These are phyloP conservation scores for Saccharum hybrid DNA, from an alignment of 202 grass and related monocot species.

Conservation along the genomic window DNA sequence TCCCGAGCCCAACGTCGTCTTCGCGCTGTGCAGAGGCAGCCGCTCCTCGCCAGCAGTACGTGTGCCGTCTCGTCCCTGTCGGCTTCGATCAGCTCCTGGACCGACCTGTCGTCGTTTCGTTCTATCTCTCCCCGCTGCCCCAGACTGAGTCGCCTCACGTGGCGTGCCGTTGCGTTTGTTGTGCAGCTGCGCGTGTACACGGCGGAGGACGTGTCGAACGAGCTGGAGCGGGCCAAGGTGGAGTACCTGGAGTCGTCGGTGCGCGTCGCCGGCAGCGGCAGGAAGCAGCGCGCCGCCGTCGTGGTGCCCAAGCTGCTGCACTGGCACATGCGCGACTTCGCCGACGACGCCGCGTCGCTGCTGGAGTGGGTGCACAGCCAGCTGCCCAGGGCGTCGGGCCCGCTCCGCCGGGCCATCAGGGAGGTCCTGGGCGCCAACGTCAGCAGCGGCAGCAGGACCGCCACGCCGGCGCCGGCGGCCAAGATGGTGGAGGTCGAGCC, in stretches of 20 bases:
- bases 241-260: conserved; percentile 81
- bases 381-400: conserved; percentile 53
- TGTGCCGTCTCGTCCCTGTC: background rate
- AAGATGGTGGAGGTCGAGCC: conserved; percentile 79
- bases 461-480: background rate
- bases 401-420: conserved; percentile 65
- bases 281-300: conserved; percentile 47
- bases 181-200: conserved; percentile 84
- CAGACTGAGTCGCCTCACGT: background rate
- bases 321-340: conserved; percentile 94
- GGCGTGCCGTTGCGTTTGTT: too few species aligned
- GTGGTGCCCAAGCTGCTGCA: conserved; percentile 76
- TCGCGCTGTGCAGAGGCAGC: conserved; percentile 90
- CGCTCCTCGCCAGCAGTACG: conserved; percentile 83
- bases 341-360: conserved; percentile 80
- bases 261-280: conserved; percentile 44
- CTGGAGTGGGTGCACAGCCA: conserved; percentile 97
- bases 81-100: background rate
- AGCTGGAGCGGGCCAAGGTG: conserved; percentile 81
- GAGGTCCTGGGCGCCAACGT: conserved; percentile 55
- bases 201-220: conserved; percentile 75
- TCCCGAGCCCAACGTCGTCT: conserved; percentile 90
- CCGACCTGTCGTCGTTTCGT: background rate
- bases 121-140: too few species aligned
- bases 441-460: conserved; percentile 6